Conservation (phyloP, 176 grass and related monocot genomes). For the Hordeum vulgare region DNA sequence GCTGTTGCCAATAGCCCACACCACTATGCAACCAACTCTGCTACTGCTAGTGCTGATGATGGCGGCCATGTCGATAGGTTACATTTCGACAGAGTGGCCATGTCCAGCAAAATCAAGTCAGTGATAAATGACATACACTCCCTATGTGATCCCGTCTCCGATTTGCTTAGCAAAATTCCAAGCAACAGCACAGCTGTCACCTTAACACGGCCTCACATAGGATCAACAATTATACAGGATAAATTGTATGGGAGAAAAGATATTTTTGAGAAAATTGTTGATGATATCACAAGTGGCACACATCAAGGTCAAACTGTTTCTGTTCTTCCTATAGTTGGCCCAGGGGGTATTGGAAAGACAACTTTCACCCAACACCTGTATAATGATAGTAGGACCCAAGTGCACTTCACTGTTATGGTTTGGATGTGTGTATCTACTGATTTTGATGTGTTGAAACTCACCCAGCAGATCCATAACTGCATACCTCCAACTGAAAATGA, state of each 20-base stretch:
- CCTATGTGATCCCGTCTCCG: too few species aligned
- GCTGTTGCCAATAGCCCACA: too few species aligned
- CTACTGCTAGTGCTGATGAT: too few species aligned
- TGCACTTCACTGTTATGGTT: not conserved
- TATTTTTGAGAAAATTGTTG: not conserved
- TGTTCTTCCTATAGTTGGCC: not conserved
- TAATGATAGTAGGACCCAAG: not conserved
- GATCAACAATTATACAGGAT: not conserved
- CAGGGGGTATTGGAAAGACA: not conserved
- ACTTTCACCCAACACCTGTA: not conserved
- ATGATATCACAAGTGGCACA: not conserved
- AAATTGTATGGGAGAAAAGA: not conserved
- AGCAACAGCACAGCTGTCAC: too few species aligned
- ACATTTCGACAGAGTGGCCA: too few species aligned
- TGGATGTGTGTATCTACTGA: not conserved
- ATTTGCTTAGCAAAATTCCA: too few species aligned
- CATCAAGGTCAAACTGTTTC: not conserved
- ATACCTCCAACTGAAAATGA: not conserved
- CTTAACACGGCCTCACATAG: too few species aligned
- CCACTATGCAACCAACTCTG: too few species aligned
- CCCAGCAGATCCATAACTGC: not conserved
- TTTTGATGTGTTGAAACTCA: not conserved
- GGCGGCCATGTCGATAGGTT: too few species aligned
- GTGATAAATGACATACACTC: too few species aligned
- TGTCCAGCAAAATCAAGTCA: too few species aligned